Evolutionary conservation across 1,284 basidiomycete species (phyloP).

Genomic region (Macrocystidia cucumis): DNA sequence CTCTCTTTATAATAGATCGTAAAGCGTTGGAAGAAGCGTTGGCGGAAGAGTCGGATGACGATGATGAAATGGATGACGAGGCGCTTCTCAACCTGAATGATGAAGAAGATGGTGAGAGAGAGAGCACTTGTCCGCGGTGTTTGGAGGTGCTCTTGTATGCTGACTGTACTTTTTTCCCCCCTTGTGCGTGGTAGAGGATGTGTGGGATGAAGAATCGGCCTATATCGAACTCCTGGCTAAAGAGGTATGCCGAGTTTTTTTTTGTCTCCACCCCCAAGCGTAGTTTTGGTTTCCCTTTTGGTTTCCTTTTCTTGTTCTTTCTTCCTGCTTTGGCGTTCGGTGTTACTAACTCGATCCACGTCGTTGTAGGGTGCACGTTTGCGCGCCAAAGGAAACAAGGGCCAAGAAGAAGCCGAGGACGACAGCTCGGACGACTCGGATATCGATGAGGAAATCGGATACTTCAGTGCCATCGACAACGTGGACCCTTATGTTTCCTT

Average conservation of each 20-base stretch:
- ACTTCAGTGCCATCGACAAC: conserved; percentile 69
- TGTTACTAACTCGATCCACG: neutral
- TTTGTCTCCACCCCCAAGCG: conserved; percentile 2
- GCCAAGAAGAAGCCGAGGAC: conserved; percentile 27
- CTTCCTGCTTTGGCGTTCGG: conserved; percentile 3
- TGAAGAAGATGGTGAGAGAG: too few species aligned
- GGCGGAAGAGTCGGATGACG: conserved; percentile 51
- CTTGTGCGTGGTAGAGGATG: too few species aligned
- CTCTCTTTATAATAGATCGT: conserved; percentile 35
- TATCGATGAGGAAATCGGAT: conserved; percentile 74
- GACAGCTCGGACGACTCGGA: conserved; percentile 47
- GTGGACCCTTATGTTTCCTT: conserved; percentile 69
- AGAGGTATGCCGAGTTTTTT: conserved; percentile 41
- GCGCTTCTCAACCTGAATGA: conserved; percentile 60
- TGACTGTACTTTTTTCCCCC: conserved; percentile 9
- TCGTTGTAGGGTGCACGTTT: conserved; percentile 57
- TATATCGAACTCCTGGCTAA: conserved; percentile 77
- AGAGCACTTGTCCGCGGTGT: conserved; percentile 34
- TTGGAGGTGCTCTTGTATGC: conserved; percentile 1
- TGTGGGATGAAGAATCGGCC: conserved; percentile 80
- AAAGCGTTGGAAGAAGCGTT: conserved; percentile 55
- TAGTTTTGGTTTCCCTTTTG: too few species aligned
- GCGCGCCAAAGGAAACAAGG: conserved; percentile 48
- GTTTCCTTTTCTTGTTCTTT: conserved; percentile 6
- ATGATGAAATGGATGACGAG: conserved; percentile 55